Evolutionary conservation across 345 rosid genomes (phyloP), one percentile per base, ranked within the genome.

Genomic region (Sonneratia caseolaris): DNA sequence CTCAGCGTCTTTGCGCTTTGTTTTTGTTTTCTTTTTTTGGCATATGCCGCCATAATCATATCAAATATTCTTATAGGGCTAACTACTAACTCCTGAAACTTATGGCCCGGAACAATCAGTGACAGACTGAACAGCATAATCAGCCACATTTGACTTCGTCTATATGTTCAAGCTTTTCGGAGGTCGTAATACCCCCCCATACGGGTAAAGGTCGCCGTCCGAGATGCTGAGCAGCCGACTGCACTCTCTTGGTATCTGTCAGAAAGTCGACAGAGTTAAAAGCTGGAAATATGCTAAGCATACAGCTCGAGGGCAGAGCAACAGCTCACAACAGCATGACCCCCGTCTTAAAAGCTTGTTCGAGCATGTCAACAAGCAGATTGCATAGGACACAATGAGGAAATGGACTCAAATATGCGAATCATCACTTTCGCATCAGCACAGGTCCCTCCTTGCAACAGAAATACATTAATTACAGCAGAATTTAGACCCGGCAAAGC

Each of bases 1-100:
- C 82, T 90, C 94, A 69, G 99, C 99, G 40, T 92, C 97, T 76
- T 88, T 89, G 47, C 82, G 93, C 84, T 85, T 95, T 71, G 83
- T 92, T 68, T 27, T 27, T 27, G 83, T 92, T 68, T 27, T 27
- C 1, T 27, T 27, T 27, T 27, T 27, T 27, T 27, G 32, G 77
- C 64, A 79, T 95, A 89, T 3, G 80, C 84, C 56, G 79, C 78
- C 79, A 87, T 95, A 71, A 90, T 85, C 87, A 73, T 81, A 47
- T 90, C 97, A 73, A 92, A 95, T 53, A 94, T 97, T 75, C 79
- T 91, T 37, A 95, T 65, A 45, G 97, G 91, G 82, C 32, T 27
- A 27, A 27, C 32, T 27, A 27, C 77, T 90, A 70, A 92, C 98
- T 56, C 98, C 99, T 78, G 92, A 87, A 70, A 95, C 88, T 98